Evolutionary conservation across 257 asterid species (phyloP), one percentile per base, ranked within the genome.

Genomic region (Solanum microdontum): DNA sequence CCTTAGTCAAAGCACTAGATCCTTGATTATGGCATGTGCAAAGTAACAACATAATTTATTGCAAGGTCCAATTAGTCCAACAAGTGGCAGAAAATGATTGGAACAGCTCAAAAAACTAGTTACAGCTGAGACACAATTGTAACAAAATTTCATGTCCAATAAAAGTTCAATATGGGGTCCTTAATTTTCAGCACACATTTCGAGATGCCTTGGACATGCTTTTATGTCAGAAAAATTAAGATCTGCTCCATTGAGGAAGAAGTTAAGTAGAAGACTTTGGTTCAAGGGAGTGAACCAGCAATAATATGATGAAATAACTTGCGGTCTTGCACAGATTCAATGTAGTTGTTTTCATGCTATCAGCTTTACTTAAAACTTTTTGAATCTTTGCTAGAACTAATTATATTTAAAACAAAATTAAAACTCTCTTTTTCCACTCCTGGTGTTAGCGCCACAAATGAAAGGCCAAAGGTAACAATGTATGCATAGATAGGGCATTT

Each of bases 401-500:
- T 68, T 43, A 68, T 32, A 45, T 19, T 68, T 10, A 32, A 40
- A 68, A 51, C 51, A 28, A 48, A 69, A 13, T 33, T 11, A 85
- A 11, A 85, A 43, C 26, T 24, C 64, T 70, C 69, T 19, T 43
- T 68, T 85, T 43, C 64, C 83, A 85, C 19, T 30, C 83, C 30
- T 1, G 33, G 12, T 70, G 72, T 60, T 86, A 37, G 82, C 33
- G 37, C 64, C 84, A 86, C 48, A 86, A 30, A 72, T 11, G 51
- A 72, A 72, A 70, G 43, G 72, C 33, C 55, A 28, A 72, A 36
- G 69, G 70, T 72, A 86, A 60, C 15, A 48, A n/a, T 23, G 19
- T 14, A 11, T 3, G 60, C 28, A 73, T 69, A n/a, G 85, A 60
- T 87, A 26, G 24, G 88, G 72, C 14, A 76, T 37, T 90, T 94